phyloP scores from a whole-genome alignment of 1,284 basidiomycete species.

The Dichomitus squalens region DNA sequence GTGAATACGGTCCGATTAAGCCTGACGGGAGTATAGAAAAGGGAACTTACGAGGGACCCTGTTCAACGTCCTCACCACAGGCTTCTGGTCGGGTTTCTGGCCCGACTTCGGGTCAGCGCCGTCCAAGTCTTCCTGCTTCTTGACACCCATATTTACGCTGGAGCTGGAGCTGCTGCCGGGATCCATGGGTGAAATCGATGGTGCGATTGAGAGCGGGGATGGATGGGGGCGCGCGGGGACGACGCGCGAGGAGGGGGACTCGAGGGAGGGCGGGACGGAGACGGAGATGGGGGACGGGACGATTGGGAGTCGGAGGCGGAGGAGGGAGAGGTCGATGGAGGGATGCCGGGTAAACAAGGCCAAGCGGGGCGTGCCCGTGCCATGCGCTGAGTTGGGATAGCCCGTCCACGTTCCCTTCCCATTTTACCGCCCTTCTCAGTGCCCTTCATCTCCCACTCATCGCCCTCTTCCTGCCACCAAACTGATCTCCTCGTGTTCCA shows the following conservation, averaged over 20 bases:
- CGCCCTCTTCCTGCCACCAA: slow-evolving; percentile 11
- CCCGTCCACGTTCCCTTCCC: slow-evolving; percentile 11
- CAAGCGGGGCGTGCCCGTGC: slow-evolving; percentile 27
- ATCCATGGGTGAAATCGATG: slow-evolving; percentile 32
- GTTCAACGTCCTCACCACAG: slow-evolving; percentile 73
- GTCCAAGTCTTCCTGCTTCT: slow-evolving; percentile 47
- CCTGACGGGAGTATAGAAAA: slow-evolving; percentile 16
- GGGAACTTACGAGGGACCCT: slow-evolving; percentile 75
- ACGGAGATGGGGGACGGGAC: slow-evolving; percentile 24
- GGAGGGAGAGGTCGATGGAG: slow-evolving; percentile 14
- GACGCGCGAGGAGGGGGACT: slow-evolving; percentile 10
- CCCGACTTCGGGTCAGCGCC: slow-evolving; percentile 38
- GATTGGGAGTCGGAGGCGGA: slow-evolving; percentile 14
- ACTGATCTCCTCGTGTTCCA: slow-evolving; percentile 15
- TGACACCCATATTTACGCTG: slow-evolving; percentile 31
- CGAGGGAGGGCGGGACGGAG: slow-evolving; percentile 15
- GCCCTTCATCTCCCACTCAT: slow-evolving; percentile 6
- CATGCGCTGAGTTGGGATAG: slow-evolving; percentile 16
- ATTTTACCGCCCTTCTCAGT: slow-evolving; percentile 9
- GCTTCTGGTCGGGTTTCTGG: slow-evolving; percentile 62
- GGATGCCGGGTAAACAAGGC: slow-evolving; percentile 28
- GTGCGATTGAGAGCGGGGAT: slow-evolving; percentile 16
- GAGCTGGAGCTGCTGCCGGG: slow-evolving; percentile 17
- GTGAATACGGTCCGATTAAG: slow-evolving; percentile 25
- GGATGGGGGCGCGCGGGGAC: slow-evolving; percentile 1